Conservation (phyloP, 2,329 filamentous ascomycete species). For the Madurella fahalii region DNA sequence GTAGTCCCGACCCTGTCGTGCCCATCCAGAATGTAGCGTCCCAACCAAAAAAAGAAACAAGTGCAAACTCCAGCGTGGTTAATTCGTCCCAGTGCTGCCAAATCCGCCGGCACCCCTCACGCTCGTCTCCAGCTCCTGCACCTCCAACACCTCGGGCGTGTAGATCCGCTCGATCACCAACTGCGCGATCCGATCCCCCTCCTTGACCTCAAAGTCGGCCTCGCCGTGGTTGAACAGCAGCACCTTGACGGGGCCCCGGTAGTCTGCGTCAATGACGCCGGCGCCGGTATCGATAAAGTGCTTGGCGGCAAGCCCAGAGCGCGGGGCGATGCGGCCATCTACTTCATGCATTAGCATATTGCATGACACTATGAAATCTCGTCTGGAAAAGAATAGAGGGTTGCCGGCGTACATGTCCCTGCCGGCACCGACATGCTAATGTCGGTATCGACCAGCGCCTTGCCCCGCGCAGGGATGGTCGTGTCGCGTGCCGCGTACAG, state of each 20-base stretch:
- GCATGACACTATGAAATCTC: neutral
- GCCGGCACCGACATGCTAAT: slow-evolving; percentile 86
- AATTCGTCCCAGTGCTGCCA: slow-evolving; percentile 68
- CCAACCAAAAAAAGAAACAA: neutral
- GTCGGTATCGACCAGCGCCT: slow-evolving; percentile 84
- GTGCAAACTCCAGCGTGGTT: neutral
- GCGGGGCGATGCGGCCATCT: slow-evolving; percentile 88
- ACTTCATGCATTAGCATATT: slow-evolving; percentile 1
- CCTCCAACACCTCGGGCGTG: slow-evolving; percentile 87
- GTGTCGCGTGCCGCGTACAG: slow-evolving; percentile 75
- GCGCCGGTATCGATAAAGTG: slow-evolving; percentile 95
- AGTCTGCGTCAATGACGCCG: slow-evolving; percentile 96
- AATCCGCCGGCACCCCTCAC: slow-evolving; percentile 88
- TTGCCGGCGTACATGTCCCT: slow-evolving; percentile 67
- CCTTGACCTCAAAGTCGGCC: slow-evolving; percentile 72
- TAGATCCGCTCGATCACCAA: slow-evolving; percentile 91
- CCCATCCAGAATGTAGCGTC: neutral
- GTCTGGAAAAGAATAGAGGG: slow-evolving; percentile 11
- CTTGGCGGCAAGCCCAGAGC: slow-evolving; percentile 87
- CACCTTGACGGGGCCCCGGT: slow-evolving; percentile 89
- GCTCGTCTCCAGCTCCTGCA: slow-evolving; percentile 82
- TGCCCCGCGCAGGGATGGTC: slow-evolving; percentile 74
- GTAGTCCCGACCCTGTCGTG: neutral
- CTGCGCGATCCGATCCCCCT: slow-evolving; percentile 90
- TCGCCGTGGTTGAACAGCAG: slow-evolving; percentile 91